Percentiles rank a stretch among this genome's conserved stretches.
These are phyloP conservation scores for Thozetella sp. DNA, from an alignment of 495 filamentous ascomycete genomes.

Conservation along the genomic window DNA sequence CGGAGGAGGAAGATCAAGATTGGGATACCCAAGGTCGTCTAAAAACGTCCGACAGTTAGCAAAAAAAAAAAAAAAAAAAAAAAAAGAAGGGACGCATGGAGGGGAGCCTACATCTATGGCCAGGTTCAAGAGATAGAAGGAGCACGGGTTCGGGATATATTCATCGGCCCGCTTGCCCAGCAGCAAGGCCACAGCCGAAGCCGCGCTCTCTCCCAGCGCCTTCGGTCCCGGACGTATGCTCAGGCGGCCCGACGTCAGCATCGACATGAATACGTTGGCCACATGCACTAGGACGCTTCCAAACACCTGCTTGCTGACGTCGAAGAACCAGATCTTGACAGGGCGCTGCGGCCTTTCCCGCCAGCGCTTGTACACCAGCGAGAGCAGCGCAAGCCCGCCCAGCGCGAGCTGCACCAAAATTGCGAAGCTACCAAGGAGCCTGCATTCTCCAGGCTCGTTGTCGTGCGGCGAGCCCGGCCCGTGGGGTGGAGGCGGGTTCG, in stretches of 20 bases:
- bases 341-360: conserved; percentile 89
- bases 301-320: conserved; percentile 97
- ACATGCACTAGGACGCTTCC: conserved; percentile 88
- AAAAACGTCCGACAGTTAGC: conserved; percentile 1
- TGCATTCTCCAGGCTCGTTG: conserved; percentile 64
- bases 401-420: conserved; percentile 86
- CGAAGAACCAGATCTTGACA: conserved; percentile 93
- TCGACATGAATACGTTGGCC: conserved; percentile 91
- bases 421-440: conserved; percentile 82
- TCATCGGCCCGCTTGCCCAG: conserved; percentile 30
- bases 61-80: background rate
- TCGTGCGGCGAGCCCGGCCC: conserved; percentile 10
- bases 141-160: conserved; percentile 89
- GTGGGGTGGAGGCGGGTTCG: conserved; percentile 16
- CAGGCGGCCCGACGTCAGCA: conserved; percentile 86
- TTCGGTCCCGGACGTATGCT: conserved; percentile 45
- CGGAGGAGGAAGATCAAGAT: conserved; percentile 87
- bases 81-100: background rate
- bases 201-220: conserved; percentile 16
- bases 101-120: conserved; percentile 84
- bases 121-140: conserved; percentile 91
- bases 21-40: conserved; percentile 95
- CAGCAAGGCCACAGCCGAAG: conserved; percentile 2
- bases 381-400: conserved; percentile 79
- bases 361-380: conserved; percentile 92